phyloP scores from a whole-genome alignment of 805 yeast genomes.

The Ogataea saltuana region DNA sequence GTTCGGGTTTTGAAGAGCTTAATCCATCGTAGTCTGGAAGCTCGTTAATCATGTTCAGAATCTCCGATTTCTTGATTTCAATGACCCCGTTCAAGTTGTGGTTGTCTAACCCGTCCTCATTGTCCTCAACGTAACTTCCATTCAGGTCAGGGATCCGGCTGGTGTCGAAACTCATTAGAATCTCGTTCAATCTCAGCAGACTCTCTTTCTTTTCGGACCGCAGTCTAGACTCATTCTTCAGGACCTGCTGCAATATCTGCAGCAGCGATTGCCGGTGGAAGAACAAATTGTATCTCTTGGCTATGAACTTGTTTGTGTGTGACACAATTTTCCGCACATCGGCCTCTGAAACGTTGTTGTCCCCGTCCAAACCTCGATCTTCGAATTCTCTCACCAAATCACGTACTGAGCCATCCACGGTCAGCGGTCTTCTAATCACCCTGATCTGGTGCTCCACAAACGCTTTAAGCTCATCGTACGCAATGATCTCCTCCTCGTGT shows the following conservation, averaged over 20 bases:
- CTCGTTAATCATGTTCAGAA: conserved; percentile 30
- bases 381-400: conserved; percentile 13
- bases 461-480: conserved; percentile 29
- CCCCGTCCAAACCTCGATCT: conserved; percentile 10
- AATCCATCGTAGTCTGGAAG: conserved; percentile 31
- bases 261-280: conserved; percentile 34
- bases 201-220: conserved; percentile 20
- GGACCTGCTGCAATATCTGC: conserved; percentile 33
- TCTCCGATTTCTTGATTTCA: conserved; percentile 24
- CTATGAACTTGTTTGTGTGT: conserved; percentile 13
- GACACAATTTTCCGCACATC: conserved; percentile 17
- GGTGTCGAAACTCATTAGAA: conserved; percentile 28
- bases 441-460: conserved; percentile 29
- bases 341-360: conserved; percentile 9
- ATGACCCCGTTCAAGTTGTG: conserved; percentile 28
- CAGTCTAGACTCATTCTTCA: conserved; percentile 26
- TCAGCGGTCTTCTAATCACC: conserved; percentile 21
- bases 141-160: conserved; percentile 26
- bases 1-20: conserved; percentile 20
- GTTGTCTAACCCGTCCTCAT: conserved; percentile 19
- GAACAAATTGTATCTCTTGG: conserved; percentile 24
- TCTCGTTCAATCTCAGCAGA: conserved; percentile 29
- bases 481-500: too few species aligned
- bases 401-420: conserved; percentile 15
- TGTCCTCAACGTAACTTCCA: conserved; percentile 20